A percentile compares a stretch with the other conserved stretches of the same genome.
Conservation (phyloP, 2,329 filamentous ascomycete genomes). For the Diaporthe nobilis region DNA sequence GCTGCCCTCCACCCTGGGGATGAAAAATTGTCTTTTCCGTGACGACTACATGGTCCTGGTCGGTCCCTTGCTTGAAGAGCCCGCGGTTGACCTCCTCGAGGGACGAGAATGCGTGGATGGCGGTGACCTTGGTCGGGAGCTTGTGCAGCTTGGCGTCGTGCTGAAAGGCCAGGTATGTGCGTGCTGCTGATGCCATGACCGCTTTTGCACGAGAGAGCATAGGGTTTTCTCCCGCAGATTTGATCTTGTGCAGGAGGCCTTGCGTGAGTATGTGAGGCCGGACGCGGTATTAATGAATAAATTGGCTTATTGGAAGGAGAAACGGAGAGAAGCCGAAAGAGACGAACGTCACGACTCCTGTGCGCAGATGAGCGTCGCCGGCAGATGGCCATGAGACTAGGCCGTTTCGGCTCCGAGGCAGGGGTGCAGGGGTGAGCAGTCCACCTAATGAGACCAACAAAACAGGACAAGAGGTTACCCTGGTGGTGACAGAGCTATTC, state of each 20-base stretch:
- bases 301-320: background rate
- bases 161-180: constrained; percentile 62
- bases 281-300: background rate
- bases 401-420: constrained; percentile 26
- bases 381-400: background rate
- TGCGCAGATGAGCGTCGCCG: constrained; percentile 32
- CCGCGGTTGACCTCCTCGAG: constrained; percentile 65
- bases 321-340: background rate
- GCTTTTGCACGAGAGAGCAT: constrained; percentile 31
- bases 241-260: too few species aligned
- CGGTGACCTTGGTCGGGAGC: constrained; percentile 60
- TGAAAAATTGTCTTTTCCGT: constrained; percentile 81
- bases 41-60: constrained; percentile 68
- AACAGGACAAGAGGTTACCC: background rate
- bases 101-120: constrained; percentile 62
- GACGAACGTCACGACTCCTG: constrained; percentile 9
- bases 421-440: background rate
- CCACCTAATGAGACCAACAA: background rate
- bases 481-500: too few species aligned
- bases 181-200: constrained; percentile 42
- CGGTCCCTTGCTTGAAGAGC: constrained; percentile 70
- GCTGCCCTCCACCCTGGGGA: constrained; percentile 81
- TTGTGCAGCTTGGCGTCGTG: constrained; percentile 59
- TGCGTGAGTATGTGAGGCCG: background rate
- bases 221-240: background rate